These are phyloP conservation scores for Alternaria tenuissima DNA, from an alignment of 2,329 filamentous ascomycete genomes.

Conservation along the genomic window DNA sequence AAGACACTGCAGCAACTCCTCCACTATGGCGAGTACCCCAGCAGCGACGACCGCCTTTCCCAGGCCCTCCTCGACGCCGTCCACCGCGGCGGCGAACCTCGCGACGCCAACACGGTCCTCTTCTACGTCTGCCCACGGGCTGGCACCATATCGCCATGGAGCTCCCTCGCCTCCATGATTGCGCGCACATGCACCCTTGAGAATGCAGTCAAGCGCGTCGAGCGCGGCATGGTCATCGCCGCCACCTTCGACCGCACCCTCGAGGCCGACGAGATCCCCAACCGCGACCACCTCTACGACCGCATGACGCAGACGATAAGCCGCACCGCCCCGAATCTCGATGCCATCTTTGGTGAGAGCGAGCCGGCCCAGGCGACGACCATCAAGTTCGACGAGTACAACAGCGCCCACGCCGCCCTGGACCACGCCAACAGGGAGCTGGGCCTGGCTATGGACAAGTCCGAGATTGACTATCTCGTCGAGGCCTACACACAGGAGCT, in stretches of 20 bases:
- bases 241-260: conserved; percentile 65
- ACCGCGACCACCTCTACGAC: conserved; percentile 81
- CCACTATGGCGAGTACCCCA: conserved; percentile 65
- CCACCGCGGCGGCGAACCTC: conserved; percentile 58
- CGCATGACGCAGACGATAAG: conserved; percentile 92
- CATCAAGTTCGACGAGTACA: conserved; percentile 72
- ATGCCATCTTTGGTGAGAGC: conserved; percentile 79
- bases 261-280: conserved; percentile 61
- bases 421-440: conserved; percentile 83
- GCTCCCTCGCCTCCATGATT: conserved; percentile 93
- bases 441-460: conserved; percentile 85
- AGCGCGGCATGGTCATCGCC: conserved; percentile 82
- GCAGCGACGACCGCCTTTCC: conserved; percentile 55
- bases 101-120: conserved; percentile 62
- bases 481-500: conserved; percentile 75
- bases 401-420: conserved; percentile 74
- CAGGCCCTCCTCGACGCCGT: conserved; percentile 57
- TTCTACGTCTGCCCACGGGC: conserved; percentile 82
- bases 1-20: conserved; percentile 66
- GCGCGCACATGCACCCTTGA: conserved; percentile 88
- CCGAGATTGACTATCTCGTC: conserved; percentile 94
- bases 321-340: conserved; percentile 71
- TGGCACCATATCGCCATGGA: conserved; percentile 91
- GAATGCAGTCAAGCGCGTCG: conserved; percentile 76
- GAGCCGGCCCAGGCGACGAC: conserved; percentile 72